Evolutionary conservation across 371 early-diverging fungal genomes (phyloP).

Genomic region (Smittium culicis): DNA sequence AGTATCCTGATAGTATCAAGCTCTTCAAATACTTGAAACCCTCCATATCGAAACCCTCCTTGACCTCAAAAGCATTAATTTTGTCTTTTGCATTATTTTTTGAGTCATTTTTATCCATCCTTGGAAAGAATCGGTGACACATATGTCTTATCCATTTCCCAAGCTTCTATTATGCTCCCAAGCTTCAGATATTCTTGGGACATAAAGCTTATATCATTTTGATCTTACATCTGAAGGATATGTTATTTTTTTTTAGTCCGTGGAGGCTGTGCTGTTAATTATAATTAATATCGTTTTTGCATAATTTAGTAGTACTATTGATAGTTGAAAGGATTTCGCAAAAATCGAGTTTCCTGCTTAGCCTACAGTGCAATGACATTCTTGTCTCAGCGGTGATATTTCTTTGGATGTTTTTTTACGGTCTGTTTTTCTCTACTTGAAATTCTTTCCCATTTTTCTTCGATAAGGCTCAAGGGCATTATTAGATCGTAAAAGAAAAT

Average conservation of each 20-base stretch:
- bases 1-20: conserved; percentile 19
- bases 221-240: neutral
- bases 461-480: neutral
- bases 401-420: neutral
- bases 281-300: neutral
- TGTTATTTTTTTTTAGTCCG: neutral
- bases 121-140: neutral
- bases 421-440: neutral
- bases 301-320: neutral
- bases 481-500: neutral
- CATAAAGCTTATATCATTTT: neutral
- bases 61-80: neutral
- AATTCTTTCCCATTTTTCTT: neutral
- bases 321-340: neutral
- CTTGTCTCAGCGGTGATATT: neutral
- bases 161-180: neutral
- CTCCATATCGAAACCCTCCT: conserved; percentile 15
- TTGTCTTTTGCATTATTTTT: neutral
- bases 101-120: neutral
- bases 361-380: neutral
- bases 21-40: conserved; percentile 24
- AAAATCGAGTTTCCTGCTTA: neutral
- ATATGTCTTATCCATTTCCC: neutral
- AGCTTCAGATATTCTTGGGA: neutral
- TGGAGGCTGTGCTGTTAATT: neutral